A percentile compares a stretch with the other conserved stretches of the same genome.
phyloP scores from a whole-genome alignment of 2,329 filamentous ascomycete genomes.

The Diaporthe sp. region DNA sequence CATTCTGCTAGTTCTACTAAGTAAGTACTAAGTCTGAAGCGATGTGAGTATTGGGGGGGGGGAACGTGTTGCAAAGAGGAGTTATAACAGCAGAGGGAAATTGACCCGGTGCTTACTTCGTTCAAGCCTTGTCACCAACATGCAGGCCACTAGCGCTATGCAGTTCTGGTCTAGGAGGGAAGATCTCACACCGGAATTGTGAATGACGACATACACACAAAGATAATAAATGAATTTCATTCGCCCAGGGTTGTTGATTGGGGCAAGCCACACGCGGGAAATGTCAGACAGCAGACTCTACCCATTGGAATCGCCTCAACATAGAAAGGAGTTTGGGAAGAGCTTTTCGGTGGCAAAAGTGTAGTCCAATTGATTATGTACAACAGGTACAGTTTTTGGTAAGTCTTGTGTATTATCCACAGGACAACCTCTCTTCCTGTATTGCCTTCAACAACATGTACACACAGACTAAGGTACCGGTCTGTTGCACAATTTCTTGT shows the following conservation, averaged over 20 bases:
- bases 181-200: not conserved
- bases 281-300: not conserved
- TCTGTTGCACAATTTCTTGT: no score
- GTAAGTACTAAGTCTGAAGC: rapidly evolving
- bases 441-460: no score
- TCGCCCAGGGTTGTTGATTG: no score
- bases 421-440: no score
- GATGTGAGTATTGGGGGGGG: not conserved
- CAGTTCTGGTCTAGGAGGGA: not conserved
- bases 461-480: no score
- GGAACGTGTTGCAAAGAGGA: not conserved
- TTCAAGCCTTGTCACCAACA: not conserved
- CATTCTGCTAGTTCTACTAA: not conserved
- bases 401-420: no score
- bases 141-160: slow-evolving; percentile 9
- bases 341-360: not conserved
- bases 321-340: not conserved
- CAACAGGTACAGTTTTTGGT: no score
- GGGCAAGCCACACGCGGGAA: not conserved
- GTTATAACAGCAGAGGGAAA: not conserved
- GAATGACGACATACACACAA: not conserved
- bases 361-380: not conserved
- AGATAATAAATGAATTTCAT: not conserved
- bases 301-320: not conserved
- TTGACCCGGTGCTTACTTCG: not conserved